Evolutionary conservation across 306 rosid genomes (phyloP), one percentile per base, ranked within the genome.

Genomic region (Begonia peltatifolia): DNA sequence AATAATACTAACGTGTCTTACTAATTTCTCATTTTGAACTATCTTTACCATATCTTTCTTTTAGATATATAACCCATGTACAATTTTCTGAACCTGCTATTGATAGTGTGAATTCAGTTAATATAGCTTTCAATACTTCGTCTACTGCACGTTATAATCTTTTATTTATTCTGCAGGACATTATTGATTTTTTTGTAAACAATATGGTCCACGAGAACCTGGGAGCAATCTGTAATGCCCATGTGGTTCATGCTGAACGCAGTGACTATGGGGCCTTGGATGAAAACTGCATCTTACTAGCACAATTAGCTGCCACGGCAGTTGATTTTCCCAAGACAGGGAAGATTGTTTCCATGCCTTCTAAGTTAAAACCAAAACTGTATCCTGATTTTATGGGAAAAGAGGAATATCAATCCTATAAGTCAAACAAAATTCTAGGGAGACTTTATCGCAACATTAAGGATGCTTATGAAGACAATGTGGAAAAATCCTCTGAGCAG

Each of bases 371-470:
- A 59, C 97, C 95, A 2, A 89, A 68, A 63, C 41, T 76, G 17
- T 89, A 84, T 74, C 97, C 95, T 15, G 95, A 89, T 82, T 84
- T 84, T 56, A 78, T 89, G 95, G 95, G 90, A 49, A 89, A 89
- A 67, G 76, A 74, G 62, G 76, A 25, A 16, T 55, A 76, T 50
- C 95, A 64, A 47, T 75, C 97, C 2, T 89, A 89, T 69, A 70
- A 63, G 69, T 85, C 90, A 0, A 70, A 56, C 5, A 85, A 82
- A 74, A 78, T 89, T 63, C 71, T 89, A 48, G 97, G 97, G 48
- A 76, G 74, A 66, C 83, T 89, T 55, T 82, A 85, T 62, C 76
- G 84, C 55, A 54, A 52, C 52, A 78, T 85, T 41, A 70, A 50
- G 56, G 87, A 89, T 64, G 73, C 68, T 1, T 80, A 85, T 48